phyloP scores from a whole-genome alignment of 1,284 basidiomycete species.

The Rhodotorula sp. region DNA sequence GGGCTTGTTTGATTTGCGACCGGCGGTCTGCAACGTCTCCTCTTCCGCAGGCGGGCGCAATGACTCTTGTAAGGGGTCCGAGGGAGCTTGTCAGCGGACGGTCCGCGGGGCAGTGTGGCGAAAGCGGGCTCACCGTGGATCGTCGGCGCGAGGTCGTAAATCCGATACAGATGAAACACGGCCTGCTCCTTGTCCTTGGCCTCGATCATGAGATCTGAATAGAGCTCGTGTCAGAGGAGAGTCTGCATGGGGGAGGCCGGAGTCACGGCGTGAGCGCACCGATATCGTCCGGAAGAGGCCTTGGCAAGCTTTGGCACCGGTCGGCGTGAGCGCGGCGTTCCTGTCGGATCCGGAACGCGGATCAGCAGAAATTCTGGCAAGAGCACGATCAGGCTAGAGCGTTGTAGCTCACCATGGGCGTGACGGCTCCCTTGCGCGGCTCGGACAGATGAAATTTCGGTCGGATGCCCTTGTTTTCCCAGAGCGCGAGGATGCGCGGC shows the following conservation, averaged over 20 bases:
- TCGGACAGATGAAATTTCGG: slow-evolving; percentile 89
- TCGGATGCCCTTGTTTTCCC: slow-evolving; percentile 65
- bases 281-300: slow-evolving; percentile 51
- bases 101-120: not conserved
- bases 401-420: slow-evolving; percentile 56
- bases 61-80: slow-evolving; percentile 25
- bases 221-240: not conserved
- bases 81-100: not conserved
- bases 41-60: slow-evolving; percentile 53
- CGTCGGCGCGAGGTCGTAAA: slow-evolving; percentile 69
- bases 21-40: slow-evolving; percentile 51
- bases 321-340: slow-evolving; percentile 80
- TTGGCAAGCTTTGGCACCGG: slow-evolving; percentile 66
- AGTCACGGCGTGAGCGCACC: slow-evolving; percentile 36
- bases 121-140: slow-evolving; percentile 52
- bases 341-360: not conserved
- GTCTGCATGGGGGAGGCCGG: not conserved
- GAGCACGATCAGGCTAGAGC: not conserved
- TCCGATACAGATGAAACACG: slow-evolving; percentile 76
- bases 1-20: slow-evolving; percentile 48
- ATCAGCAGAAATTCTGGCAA: slow-evolving; percentile 1
- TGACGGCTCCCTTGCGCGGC: slow-evolving; percentile 68
- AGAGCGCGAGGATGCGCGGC: slow-evolving; percentile 70
- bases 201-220: slow-evolving; percentile 82
- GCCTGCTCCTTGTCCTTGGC: slow-evolving; percentile 92